These are phyloP conservation scores for Xylaria sp. DNA, from an alignment of 2,329 filamentous ascomycete genomes.

Conservation along the genomic window DNA sequence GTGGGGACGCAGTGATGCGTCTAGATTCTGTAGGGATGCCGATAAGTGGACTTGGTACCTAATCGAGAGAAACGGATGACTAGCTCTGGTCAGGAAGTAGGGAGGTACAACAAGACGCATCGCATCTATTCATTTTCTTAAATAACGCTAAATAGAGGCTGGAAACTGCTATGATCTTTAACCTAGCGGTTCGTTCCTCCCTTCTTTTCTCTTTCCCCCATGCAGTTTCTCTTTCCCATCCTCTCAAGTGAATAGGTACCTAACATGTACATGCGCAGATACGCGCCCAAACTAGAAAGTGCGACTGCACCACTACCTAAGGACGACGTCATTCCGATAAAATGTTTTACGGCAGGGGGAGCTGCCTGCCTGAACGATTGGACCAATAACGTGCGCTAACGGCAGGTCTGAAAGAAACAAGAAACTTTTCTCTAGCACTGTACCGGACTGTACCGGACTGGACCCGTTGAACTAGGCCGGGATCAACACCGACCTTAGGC, in stretches of 20 bases:
- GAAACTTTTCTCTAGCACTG: slow-evolving; percentile 8
- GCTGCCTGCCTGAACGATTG: neutral
- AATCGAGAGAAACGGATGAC: too few relatives aligned
- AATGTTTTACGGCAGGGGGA: neutral
- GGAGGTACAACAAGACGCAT: too few relatives aligned
- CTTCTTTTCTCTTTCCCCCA: neutral
- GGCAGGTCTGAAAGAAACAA: slow-evolving; percentile 2
- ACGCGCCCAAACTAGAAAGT: neutral
- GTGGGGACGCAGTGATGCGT: slow-evolving; percentile 18
- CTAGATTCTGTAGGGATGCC: slow-evolving; percentile 14
- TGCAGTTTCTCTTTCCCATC: neutral
- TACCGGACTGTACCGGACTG: too few relatives aligned
- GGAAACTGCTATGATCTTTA: too few relatives aligned
- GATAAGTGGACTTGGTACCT: neutral
- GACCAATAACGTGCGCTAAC: too few relatives aligned
- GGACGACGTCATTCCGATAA: slow-evolving; percentile 22
- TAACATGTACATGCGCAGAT: neutral
- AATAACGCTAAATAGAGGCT: neutral
- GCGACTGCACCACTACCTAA: neutral
- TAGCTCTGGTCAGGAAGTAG: too few relatives aligned
- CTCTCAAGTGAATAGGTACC: too few relatives aligned
- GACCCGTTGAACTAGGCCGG: too few relatives aligned
- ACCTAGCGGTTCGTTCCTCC: neutral
- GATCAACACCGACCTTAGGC: too few relatives aligned
- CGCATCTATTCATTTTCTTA: too few relatives aligned